phyloP scores from a whole-genome alignment of 768 basidiomycete species.

The Dentipellis fragilis region DNA sequence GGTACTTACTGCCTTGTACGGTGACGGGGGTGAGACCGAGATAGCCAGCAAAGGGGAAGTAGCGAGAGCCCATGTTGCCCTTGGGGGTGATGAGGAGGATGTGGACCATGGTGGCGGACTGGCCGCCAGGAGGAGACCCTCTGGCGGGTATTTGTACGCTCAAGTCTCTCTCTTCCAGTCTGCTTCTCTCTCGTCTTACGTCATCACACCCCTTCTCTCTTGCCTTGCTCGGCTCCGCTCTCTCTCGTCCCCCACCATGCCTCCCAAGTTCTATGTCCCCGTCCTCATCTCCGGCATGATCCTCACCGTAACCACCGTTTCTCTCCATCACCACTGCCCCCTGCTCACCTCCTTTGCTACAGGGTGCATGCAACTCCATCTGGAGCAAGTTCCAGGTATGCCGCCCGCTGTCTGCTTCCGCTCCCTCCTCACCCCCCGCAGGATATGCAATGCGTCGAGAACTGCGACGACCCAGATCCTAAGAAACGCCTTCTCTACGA shows the following conservation, averaged over 20 bases:
- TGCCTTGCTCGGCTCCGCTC: neutral
- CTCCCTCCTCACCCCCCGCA: conserved; percentile 17
- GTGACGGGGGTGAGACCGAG: conserved; percentile 65
- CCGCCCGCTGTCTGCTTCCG: neutral
- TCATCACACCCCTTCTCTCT: neutral
- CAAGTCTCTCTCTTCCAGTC: too few species aligned
- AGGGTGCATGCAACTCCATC: conserved; percentile 75
- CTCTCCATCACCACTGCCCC: neutral
- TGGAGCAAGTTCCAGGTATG: conserved; percentile 78
- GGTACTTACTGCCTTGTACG: conserved; percentile 1
- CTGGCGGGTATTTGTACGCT: neutral
- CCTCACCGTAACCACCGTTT: conserved; percentile 48
- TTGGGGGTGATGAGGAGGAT: conserved; percentile 53
- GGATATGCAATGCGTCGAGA: conserved; percentile 99
- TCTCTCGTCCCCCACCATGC: conserved; percentile 32
- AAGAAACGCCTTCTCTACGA: conserved; percentile 67
- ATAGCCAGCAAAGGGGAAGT: conserved; percentile 61
- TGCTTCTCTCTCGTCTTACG: neutral
- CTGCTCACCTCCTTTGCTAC: conserved; percentile 4
- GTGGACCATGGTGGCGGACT: conserved; percentile 42
- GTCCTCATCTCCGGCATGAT: conserved; percentile 90
- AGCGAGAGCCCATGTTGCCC: conserved; percentile 56
- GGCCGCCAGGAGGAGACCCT: neutral
- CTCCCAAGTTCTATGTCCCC: conserved; percentile 58
- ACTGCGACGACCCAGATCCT: conserved; percentile 64